These are phyloP conservation scores for Leccinum angustisporum DNA, from an alignment of 1,284 basidiomycete genomes.

Conservation along the genomic window DNA sequence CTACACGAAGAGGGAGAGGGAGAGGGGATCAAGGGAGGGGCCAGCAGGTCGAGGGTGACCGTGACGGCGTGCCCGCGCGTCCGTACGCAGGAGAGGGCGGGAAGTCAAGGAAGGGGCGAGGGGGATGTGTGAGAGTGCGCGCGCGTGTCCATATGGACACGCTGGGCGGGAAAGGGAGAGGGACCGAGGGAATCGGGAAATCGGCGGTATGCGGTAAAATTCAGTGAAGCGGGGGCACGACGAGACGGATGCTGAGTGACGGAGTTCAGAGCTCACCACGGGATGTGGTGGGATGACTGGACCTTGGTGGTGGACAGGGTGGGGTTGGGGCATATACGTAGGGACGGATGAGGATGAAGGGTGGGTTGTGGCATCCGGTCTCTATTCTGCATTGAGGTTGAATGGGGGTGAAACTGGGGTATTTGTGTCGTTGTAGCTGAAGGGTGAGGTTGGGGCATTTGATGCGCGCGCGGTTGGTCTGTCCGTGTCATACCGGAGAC, in stretches of 20 bases:
- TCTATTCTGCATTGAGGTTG: neutral
- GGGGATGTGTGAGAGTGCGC: too few species aligned
- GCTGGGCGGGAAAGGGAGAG: too few species aligned
- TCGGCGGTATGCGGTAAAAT: constrained; percentile 25
- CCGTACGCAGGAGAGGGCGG: too few species aligned
- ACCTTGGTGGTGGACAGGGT: neutral
- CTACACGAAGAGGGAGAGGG: too few species aligned
- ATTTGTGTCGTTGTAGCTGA: neutral
- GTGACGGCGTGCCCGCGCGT: too few species aligned
- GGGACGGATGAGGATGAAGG: neutral
- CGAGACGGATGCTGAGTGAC: constrained; percentile 10
- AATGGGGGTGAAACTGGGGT: neutral
- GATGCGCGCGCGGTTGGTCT: neutral
- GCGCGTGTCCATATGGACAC: too few species aligned
- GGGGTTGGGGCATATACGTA: neutral
- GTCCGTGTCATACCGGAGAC: neutral
- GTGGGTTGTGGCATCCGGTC: neutral
- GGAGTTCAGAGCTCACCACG: constrained; percentile 5
- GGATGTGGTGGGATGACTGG: constrained; percentile 25
- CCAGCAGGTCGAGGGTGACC: too few species aligned
- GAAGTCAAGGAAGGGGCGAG: too few species aligned
- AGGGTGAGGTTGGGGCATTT: neutral
- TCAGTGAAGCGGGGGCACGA: constrained; percentile 31
- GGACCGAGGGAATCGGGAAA: neutral
- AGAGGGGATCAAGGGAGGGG: too few species aligned